Base-by-base conservation (phyloP, 805 yeast genomes). In the Peterozyma xylosa region DNA sequence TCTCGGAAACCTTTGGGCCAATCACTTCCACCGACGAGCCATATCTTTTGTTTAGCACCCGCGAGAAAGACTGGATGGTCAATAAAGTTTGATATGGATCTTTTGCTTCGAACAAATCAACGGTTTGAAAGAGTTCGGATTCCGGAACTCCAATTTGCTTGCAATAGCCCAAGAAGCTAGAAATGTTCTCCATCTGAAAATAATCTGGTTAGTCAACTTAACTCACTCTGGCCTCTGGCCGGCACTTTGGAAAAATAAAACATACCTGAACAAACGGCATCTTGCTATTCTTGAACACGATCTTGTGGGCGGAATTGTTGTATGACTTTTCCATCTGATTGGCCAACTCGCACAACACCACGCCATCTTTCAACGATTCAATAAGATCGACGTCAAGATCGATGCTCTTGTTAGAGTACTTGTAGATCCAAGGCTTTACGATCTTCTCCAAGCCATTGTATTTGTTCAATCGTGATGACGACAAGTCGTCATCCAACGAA, bases 21-120 rank as follows among this genome's bases (percentile, higher is more conserved):
- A 80, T 64, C 1, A 75, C 70, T 0, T 79, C 75, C 45, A 71
- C 53, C 42, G 64, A 51, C 43, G 78, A 62, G 7, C 27, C 27
- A 67, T 81, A 56, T 63, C 74, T 64, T 45, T 67, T 68, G 54
- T 83, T 73, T 2, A 86, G 83, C 44, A 77, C 68, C 46, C 96
- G 67, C 1, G 93, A 83, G 37, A 87, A 67, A 2, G 95, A 78
- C 53, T 83, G 80, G 36, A 87, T 64, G 1, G 90, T 74, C 52
- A 84, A 79, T n/a, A 82, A 62, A 1, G 87, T 87, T 50, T 83
- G 86, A 40, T 86, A 83, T 1, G 91, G 88, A 57, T 87, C 95
- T 51, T 76, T 73, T 29, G 64, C 61, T 56, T 87, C 96, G 51
- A 67, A 87, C 45, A 87, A 66, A 58, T 87, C 96, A 6, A 74